Conservation (phyloP, 352 stramenopile genomes). For the Globisporangium megalacanthum region DNA sequence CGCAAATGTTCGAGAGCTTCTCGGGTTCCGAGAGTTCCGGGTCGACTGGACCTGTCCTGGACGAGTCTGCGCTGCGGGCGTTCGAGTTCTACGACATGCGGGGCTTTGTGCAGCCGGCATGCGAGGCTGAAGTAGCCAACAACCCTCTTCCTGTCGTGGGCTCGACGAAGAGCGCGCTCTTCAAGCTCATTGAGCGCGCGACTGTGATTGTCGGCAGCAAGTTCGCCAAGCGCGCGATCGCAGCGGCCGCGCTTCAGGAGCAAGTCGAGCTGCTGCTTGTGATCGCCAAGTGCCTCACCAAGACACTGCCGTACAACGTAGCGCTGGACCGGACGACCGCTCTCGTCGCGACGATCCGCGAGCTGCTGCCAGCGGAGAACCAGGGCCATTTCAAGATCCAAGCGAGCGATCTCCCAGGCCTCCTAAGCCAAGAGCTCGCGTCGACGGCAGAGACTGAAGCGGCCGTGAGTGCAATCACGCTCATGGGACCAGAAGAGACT, state of each 20-base stretch:
- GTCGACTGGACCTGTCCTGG: too few species aligned
- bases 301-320: slow-evolving; percentile 36
- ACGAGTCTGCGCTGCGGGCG: slow-evolving; percentile 18
- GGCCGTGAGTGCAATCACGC: slow-evolving; percentile 49
- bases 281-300: slow-evolving; percentile 45
- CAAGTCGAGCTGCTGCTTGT: slow-evolving; percentile 62
- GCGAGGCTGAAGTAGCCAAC: slow-evolving; percentile 25
- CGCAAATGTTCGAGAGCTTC: slow-evolving; percentile 37
- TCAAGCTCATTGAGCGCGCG: slow-evolving; percentile 50
- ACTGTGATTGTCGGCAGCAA: slow-evolving; percentile 49
- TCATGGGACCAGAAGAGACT: slow-evolving; percentile 52
- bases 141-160: slow-evolving; percentile 28
- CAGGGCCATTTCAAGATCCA: slow-evolving; percentile 52
- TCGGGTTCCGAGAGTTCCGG: slow-evolving; percentile 5
- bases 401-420: slow-evolving; percentile 22
- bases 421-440: slow-evolving; percentile 22
- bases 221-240: slow-evolving; percentile 56
- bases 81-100: slow-evolving; percentile 59
- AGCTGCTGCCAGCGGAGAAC: slow-evolving; percentile 39
- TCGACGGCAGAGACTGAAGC: slow-evolving; percentile 17
- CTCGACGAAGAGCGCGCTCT: slow-evolving; percentile 46
- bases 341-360: slow-evolving; percentile 39
- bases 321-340: slow-evolving; percentile 37
- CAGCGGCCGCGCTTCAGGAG: slow-evolving; percentile 33
- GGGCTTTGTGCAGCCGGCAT: slow-evolving; percentile 19